Evolutionary conservation across 2,329 filamentous ascomycete genomes (phyloP), one percentile per base, ranked within the genome.

Genomic region (Botryosphaeria dothidea): DNA sequence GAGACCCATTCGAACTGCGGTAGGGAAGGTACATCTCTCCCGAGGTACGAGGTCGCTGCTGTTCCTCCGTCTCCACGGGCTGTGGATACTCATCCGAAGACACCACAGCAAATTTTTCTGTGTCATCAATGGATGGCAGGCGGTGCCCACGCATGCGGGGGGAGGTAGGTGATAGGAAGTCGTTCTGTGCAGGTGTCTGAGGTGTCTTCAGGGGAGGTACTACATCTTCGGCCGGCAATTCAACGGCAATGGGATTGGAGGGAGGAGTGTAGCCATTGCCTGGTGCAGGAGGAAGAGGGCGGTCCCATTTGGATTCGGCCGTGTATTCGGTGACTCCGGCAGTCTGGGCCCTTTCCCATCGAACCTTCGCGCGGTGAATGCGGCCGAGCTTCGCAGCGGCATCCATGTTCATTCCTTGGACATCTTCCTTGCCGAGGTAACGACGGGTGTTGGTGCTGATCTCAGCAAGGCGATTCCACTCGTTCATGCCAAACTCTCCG

Each of bases 401-500:
- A 64, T 90, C 86, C 62, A 90, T 83, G 6, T 92, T 92, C 85
- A 92, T 91, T 70, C 81, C 85, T 75, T 96, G 91, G 65, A 96
- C 90, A 0, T 88, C 88, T 11, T 85, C 83, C 67, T 89, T 89
- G 7, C 84, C 82, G 62, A 99, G 85, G 74, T 98, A 99, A 68
- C 90, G 87, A 69, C 92, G 86, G 0, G 95, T 99, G 74, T 90
- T 90, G 15, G 92, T 97, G 80, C 92, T 97, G 79, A 99, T 98
- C 61, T 97, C 94, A 27, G 92, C 90, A n/a, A 98, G 81, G 3
- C 93, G 88, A 71, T 92, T 87, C 95, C 95, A 99, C 76, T 98
- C 95, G 74, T 98, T 99, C 93, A 99, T 98, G 60, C 92, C 94
- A 75, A 97, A 98, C 74, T 98, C 95, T 62, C 94, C 93, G 3